Evolutionary conservation across 805 yeast species (phyloP), one percentile per base, ranked within the genome.

Genomic region (Wickerhamomyces queroliae): DNA sequence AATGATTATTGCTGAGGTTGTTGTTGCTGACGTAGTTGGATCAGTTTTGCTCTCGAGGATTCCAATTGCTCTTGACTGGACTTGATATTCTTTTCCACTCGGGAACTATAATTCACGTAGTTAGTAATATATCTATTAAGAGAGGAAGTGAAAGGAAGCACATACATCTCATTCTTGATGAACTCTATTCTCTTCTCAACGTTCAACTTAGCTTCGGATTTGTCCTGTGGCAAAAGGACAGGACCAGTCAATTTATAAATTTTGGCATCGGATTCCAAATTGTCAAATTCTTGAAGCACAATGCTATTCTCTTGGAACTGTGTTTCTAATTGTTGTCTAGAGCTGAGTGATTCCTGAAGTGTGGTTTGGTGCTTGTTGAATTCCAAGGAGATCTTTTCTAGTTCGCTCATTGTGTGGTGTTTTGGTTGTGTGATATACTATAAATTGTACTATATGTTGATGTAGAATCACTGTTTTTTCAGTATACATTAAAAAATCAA

Each of bases 231-330:
- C 45, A 95, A 69, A 43, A 93, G 69, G 4, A 91, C 89, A 7
- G 96, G 95, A 1, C 99, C 99, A 20, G 91, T 84, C 47, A 90
- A 71, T 62, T 93, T 93, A 66, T 77, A 93, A 20, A 93, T 79
- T 51, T 84, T 85, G 13, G 95, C 72, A 28, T 77, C 83, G 26
- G 78, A 84, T 40, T 75, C 74, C 41, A 85, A 65, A 33, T 63
- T 51, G 22, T 73, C 76, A 52, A 93, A 85, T 62, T 93, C 99
- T 41, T 76, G 80, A 48, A 80, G 71, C 13, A 93, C 99, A 36
- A 93, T 90, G 52, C 80, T 80, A 61, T 90, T 90, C 61, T 93
- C 99, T 62, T 93, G 99, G 51, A 70, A 76, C 63, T 93, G 99
- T 1, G 97, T 86, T 57, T 93, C 99, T 34, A 93, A 72, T 55